phyloP scores from a whole-genome alignment of 805 yeast species.

The Saccharomycopsis lassenensis region DNA sequence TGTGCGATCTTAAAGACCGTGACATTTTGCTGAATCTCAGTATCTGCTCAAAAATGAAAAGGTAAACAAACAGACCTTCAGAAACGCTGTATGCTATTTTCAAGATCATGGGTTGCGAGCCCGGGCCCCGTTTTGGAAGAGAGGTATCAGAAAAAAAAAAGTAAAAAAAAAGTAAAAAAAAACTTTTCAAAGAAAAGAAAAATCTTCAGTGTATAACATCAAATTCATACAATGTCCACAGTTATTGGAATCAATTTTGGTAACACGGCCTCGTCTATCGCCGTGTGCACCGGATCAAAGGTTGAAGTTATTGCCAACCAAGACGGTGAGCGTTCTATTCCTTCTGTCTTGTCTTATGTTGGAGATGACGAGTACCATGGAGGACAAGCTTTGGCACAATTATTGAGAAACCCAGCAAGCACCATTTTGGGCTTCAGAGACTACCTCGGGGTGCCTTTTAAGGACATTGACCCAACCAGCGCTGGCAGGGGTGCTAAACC shows the following conservation, averaged over 20 bases:
- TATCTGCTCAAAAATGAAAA: no score
- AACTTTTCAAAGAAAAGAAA: neutral
- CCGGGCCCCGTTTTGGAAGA: no score
- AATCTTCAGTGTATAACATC: neutral
- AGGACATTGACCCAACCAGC: conserved; percentile 55
- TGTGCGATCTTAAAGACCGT: conserved; percentile 12
- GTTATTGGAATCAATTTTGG: conserved; percentile 95
- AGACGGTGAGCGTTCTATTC: conserved; percentile 96
- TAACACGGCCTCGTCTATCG: conserved; percentile 90
- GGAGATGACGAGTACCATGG: conserved; percentile 97
- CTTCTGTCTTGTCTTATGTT: conserved; percentile 83
- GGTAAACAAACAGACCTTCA: no score
- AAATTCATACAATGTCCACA: conserved; percentile 36
- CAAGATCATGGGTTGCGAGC: no score
- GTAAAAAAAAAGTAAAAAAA: neutral
- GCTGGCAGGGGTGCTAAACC: conserved; percentile 61
- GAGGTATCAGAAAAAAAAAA: no score
- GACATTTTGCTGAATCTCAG: no score
- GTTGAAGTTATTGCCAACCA: conserved; percentile 98
- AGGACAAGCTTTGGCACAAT: conserved; percentile 86
- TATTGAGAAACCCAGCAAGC: conserved; percentile 79
- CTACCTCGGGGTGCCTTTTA: conserved; percentile 67
- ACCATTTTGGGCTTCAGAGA: conserved; percentile 92
- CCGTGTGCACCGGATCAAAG: conserved; percentile 70
- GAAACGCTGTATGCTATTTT: no score